Percentiles rank a stretch among this genome's conserved stretches.
phyloP scores from a whole-genome alignment of 352 stramenopile genomes.

The Globisporangium mamillatum region DNA sequence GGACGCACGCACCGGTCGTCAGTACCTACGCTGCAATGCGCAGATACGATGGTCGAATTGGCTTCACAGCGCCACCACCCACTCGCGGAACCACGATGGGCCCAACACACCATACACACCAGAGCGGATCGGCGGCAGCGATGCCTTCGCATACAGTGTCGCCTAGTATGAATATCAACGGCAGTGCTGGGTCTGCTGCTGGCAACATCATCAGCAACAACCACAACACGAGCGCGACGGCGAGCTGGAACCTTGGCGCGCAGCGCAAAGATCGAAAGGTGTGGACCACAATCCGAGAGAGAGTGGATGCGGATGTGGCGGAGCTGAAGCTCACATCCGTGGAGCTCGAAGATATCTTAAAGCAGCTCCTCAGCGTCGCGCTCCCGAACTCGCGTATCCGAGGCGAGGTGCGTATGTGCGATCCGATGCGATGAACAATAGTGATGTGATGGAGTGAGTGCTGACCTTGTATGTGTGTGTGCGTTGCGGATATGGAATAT shows the following conservation, averaged over 20 bases:
- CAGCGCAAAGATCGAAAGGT: conserved; percentile 69
- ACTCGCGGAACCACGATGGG: conserved; percentile 12
- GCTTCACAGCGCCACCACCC: background rate
- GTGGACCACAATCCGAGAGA: conserved; percentile 51
- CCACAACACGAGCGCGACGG: background rate
- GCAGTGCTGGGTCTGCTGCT: background rate
- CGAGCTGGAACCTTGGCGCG: conserved; percentile 53
- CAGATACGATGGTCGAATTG: background rate
- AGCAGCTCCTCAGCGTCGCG: conserved; percentile 51
- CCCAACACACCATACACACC: conserved; percentile 9
- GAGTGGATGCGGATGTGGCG: conserved; percentile 54
- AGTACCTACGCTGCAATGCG: background rate
- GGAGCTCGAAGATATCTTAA: conserved; percentile 80
- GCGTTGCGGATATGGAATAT: background rate
- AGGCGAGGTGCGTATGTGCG: conserved; percentile 35
- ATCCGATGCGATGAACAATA: background rate
- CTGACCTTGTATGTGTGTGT: background rate
- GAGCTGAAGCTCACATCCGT: conserved; percentile 64
- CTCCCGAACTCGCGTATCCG: conserved; percentile 68
- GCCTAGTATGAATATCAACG: conserved; percentile 8
- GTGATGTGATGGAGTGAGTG: background rate
- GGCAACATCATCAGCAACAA: background rate
- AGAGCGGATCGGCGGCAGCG: background rate
- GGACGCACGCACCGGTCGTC: background rate
- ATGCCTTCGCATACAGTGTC: background rate